Evolutionary conservation across 2,329 filamentous ascomycete species (phyloP), one percentile per base, ranked within the genome.

Genomic region (Zalaria sp.): DNA sequence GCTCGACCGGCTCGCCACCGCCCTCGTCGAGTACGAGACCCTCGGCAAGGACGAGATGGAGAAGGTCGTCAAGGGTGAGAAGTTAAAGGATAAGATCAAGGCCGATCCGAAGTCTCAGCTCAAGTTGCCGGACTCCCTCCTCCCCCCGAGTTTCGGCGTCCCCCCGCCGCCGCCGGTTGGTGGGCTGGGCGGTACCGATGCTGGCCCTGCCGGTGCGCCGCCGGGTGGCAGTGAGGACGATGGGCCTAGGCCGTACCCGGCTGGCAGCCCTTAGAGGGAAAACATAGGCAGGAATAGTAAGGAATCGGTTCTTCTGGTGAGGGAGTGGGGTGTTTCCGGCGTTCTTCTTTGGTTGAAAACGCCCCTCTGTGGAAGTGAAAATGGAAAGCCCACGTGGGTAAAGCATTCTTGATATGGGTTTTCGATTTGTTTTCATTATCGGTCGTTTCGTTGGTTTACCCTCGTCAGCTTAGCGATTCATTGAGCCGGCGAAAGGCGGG

Each of bases 21-120:
- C 88, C 4, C 72, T 98, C 6, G 78, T 98, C 29, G 81, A 95
- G 61, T 96, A 95, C 61, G 91, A 98, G 68, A 95, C 87, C 0
- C 66, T 98, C 40, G 82, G 83, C 59, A 83, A 81, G 60, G 79
- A 82, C 3, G 91, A 98, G 61, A 93, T 96, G 48, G 79, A 88
- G 60, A 85, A 83, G 67, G 84, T 96, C 4, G 79, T 98, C 48
- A 77, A 75, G 40, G 91, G 91, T 31, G 86, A 95, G 64, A 81
- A 83, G 56, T 67, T 98, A 32, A 70, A 79, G 1, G 83, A 84
- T 45, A 83, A 84, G 46, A 63, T 84, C 39, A 73, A 71, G 46
- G 67, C 61, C 34, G 56, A 76, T 46, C 69, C 75, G 18, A 62
- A 69, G 41, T 64, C 71, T 18, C 77, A 75, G 2, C 77, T 88